Percentiles rank a stretch among this genome's conserved stretches.
These are phyloP conservation scores for Barnettozyma sucrosica DNA, from an alignment of 805 yeast species.

Conservation along the genomic window DNA sequence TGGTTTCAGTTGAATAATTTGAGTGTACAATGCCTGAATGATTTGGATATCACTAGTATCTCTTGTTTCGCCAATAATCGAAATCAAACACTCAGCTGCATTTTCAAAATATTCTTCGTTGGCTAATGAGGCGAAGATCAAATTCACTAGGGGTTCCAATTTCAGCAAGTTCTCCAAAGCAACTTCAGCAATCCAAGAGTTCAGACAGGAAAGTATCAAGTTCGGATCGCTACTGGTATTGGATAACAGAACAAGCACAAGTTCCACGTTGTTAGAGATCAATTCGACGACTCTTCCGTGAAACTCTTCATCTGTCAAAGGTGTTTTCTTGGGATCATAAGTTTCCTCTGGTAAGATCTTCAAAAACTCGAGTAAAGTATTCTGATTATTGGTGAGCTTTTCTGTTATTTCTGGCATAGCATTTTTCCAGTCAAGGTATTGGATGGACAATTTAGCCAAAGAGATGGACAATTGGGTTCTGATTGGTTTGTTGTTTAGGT, in stretches of 20 bases:
- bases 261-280: constrained; percentile 59
- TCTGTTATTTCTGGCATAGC: constrained; percentile 65
- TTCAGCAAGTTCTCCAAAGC: constrained; percentile 65
- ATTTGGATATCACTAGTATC: constrained; percentile 62
- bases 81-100: constrained; percentile 79
- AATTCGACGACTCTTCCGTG: constrained; percentile 55
- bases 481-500: constrained; percentile 46
- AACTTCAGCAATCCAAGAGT: constrained; percentile 88
- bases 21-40: constrained; percentile 61
- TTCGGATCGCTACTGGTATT: constrained; percentile 27
- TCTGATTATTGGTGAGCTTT: constrained; percentile 30
- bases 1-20: constrained; percentile 56
- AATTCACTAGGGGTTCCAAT: constrained; percentile 55
- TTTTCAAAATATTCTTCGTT: constrained; percentile 70
- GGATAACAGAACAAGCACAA: constrained; percentile 59
- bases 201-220: constrained; percentile 66
- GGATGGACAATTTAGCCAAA: constrained; percentile 76
- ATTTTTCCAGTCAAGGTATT: constrained; percentile 63
- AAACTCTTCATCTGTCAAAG: constrained; percentile 79
- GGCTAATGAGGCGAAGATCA: constrained; percentile 58
- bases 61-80: constrained; percentile 74
- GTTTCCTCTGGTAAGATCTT: constrained; percentile 90
- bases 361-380: constrained; percentile 67
- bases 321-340: constrained; percentile 66
- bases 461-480: constrained; percentile 80